phyloP scores from a whole-genome alignment of 2,329 filamentous ascomycete genomes.

The Lecanosticta acicola region DNA sequence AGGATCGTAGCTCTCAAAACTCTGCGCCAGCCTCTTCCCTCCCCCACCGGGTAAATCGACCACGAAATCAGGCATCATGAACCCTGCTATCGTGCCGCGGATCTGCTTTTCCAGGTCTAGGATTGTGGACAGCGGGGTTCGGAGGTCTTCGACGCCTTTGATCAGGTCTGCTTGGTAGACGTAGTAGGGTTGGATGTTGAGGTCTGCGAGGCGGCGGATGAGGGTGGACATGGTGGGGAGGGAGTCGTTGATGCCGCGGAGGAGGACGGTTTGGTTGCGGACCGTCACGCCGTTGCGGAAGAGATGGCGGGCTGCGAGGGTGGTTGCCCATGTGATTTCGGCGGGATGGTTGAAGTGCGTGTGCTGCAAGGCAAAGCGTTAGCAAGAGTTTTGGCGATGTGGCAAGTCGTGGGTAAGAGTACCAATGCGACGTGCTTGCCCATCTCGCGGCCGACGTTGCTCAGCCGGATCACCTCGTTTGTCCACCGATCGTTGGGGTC shows the following conservation, averaged over 20 bases:
- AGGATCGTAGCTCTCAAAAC: constrained; percentile 50
- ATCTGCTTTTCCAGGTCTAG: constrained; percentile 54
- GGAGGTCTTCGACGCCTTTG: constrained; percentile 54
- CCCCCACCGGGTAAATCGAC: constrained; percentile 60
- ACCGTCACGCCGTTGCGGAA: constrained; percentile 50
- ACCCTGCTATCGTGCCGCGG: constrained; percentile 57
- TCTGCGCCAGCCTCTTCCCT: constrained; percentile 56
- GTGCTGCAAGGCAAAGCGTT: constrained; percentile 34
- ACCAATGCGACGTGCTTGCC: constrained; percentile 55
- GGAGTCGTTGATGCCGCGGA: constrained; percentile 56
- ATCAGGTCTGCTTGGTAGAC: constrained; percentile 63
- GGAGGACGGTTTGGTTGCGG: constrained; percentile 56
- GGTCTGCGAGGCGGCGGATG: constrained; percentile 51
- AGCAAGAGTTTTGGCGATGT: neutral
- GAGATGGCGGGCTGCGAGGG: constrained; percentile 47
- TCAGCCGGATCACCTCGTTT: constrained; percentile 47
- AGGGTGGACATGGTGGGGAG: constrained; percentile 49
- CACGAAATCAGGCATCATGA: constrained; percentile 58
- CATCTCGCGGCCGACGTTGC: constrained; percentile 45
- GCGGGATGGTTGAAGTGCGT: constrained; percentile 61
- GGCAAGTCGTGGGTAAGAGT: neutral
- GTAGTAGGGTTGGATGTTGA: constrained; percentile 58
- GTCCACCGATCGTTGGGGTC: constrained; percentile 52
- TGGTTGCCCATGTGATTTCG: constrained; percentile 58
- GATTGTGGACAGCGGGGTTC: constrained; percentile 56